Evolutionary conservation across 805 yeast species (phyloP).

Genomic region (Candida parachauliodes): DNA sequence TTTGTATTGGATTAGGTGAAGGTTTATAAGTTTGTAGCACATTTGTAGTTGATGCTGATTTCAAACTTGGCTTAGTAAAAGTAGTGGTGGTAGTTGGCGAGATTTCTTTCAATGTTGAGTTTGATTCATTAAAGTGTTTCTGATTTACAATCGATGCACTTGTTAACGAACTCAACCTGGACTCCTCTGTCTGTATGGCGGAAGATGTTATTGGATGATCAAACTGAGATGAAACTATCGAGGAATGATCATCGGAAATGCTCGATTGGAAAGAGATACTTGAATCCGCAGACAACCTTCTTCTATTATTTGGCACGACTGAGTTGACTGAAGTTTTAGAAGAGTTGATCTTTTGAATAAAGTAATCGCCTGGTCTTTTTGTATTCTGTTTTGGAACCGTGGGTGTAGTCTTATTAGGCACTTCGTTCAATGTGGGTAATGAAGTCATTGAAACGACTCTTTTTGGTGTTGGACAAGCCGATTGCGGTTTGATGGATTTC

Average conservation of each 20-base stretch:
- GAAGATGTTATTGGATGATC: slow-evolving; percentile 15
- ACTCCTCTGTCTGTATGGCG: slow-evolving; percentile 15
- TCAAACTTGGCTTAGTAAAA: slow-evolving; percentile 7
- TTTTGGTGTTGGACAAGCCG: slow-evolving; percentile 15
- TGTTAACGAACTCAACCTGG: slow-evolving; percentile 38
- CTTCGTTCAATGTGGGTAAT: slow-evolving; percentile 15
- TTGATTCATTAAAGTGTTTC: slow-evolving; percentile 3
- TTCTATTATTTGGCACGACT: not conserved
- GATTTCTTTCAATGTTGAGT: slow-evolving; percentile 1
- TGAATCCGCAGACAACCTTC: slow-evolving; percentile 35
- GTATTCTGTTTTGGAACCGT: not conserved
- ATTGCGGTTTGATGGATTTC: not conserved
- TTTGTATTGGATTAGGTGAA: slow-evolving; percentile 2
- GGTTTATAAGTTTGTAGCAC: slow-evolving; percentile 5
- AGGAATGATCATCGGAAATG: slow-evolving; percentile 32
- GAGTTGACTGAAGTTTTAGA: slow-evolving; percentile 14
- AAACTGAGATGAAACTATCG: slow-evolving; percentile 30
- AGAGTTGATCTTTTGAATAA: slow-evolving; percentile 26
- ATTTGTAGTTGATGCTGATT: slow-evolving; percentile 13
- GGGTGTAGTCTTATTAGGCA: slow-evolving; percentile 1
- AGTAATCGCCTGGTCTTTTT: slow-evolving; percentile 43
- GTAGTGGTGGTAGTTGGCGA: not conserved
- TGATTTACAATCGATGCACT: slow-evolving; percentile 10
- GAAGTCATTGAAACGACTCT: slow-evolving; percentile 27
- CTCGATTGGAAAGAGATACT: slow-evolving; percentile 26